Evolutionary conservation across 2,329 filamentous ascomycete genomes (phyloP), one percentile per base, ranked within the genome.

Genomic region (Cladosporium halotolerans): DNA sequence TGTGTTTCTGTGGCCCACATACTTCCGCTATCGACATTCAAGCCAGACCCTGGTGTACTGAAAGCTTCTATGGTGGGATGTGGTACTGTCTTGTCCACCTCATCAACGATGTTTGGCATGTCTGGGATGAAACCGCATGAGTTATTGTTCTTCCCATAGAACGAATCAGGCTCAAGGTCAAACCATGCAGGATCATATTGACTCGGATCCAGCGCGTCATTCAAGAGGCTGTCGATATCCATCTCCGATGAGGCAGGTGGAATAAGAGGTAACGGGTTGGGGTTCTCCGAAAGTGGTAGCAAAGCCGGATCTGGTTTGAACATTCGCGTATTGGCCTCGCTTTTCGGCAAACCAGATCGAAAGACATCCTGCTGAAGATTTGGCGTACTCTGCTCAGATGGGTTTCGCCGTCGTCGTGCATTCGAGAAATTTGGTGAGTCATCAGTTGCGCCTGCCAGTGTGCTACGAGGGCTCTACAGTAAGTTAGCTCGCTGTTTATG

Each of bases 101-200:
- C 65, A 39, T 67, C 63, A 10, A 68, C 57, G 19, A 68, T 68
- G 45, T 63, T 61, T 5, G 63, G 63, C 13, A 63, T 57, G 31
- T 64, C 60, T 1, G 65, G 63, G 23, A 68, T 56, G 48, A 68
- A 68, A 16, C 65, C 65, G 39, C 65, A 68, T 0, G 62, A 64
- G 45, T 68, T 65, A 41, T 62, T 63, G 14, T 59, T 58, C 33
- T 58, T 57, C 23, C 56, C 61, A 39, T 66, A 67, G 49, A 61
- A 68, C 3, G 57, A 56, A 23, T 62, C 58, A 10, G 65, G 65
- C 39, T 67, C 59, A 3, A 68, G 45, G 48, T 68, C 57, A 49
- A 67, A 68, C 57, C 59, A 67, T 38, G 62, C 58, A 7, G 65
- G 64, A 43, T 68, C 65, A 45, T 62, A 66, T 53, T 19, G 60